Base-by-base conservation (phyloP, 805 yeast genomes). In the Suhomyces sp. region DNA sequence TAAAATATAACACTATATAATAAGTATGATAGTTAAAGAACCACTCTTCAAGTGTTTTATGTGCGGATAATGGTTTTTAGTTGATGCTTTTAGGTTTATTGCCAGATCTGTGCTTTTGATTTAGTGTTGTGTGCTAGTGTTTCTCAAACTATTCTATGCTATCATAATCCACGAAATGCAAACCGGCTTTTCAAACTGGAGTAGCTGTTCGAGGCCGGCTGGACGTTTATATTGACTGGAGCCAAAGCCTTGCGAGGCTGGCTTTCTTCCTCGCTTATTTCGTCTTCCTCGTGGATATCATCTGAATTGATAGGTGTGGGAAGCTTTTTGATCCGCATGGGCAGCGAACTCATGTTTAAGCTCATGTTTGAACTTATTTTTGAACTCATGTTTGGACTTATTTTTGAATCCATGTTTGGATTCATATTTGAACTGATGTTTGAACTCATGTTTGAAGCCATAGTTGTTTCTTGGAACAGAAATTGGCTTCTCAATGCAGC, bases 401-500 rank as follows among this genome's bases (percentile, higher is more conserved):
- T n/a, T n/a, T n/a, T n/a, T n/a, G 46, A 41, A 12, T 22, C n/a
- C 21, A 27, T 12, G 22, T 27, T 27, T 4, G 27, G 27, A 25
- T 12, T 25, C 27, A 8, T 25, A 1, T 8, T 8, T 25, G 31
- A 27, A 9, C 13, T 27, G 6, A 27, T 8, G 6, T 27, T 27
- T 27, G 31, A 4, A 27, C 6, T 12, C 3, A 9, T 27, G 31
- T 5, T 27, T 27, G n/a, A 27, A 12, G n/a, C 5, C 31, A 12
- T 22, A 20, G 4, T 19, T 4, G 19, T 10, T 22, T 46, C 48
- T 15, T 19, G 33, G 48, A 49, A 63, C 61, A 61, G 64, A 41
- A 58, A 66, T 17, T 53, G 62, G 6, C 61, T 59, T 48, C 67
- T 59, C 27, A 65, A 57, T 2, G 58, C 46, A 43, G 41, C 47